Base-by-base conservation (phyloP, 164 flowering plant species). In the Vitis amurensis region DNA sequence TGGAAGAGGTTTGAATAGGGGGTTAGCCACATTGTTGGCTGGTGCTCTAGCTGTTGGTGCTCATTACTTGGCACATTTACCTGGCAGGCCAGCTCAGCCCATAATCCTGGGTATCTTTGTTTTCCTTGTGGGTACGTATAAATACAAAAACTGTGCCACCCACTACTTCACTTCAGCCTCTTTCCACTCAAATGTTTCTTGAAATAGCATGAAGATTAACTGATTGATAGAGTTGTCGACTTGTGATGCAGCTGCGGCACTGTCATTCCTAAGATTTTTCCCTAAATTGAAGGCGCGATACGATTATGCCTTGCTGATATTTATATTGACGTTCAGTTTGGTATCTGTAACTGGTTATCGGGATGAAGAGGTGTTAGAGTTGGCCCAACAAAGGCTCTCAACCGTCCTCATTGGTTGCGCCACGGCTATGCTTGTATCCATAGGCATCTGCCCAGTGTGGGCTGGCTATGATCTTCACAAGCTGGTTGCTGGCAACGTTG, bases 401-500 rank as follows among this genome's bases (percentile, higher is more conserved):
- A 83, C 85, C 2, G 76, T 85, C 12, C 13, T 77, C 56, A 63
- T 85, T 2, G 85, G 85, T 4, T 64, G 78, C 15, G 59, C 50
- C 1, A 59, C 64, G 8, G 59, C 73, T 52, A 37, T 82, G 9
- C 1, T 74, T 8, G 55, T 82, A 2, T 77, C 70, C 52, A 58
- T 79, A 2, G 67, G 30, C 30, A 55, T 85, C 13, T 77, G 74
- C 49, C 89, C 87, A 3, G 87, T 83, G 1, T 85, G 89, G 89
- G 81, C 82, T 11, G 89, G 89, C 1, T 73, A 63, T 44, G 84
- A 83, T 72, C 82, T 85, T 63, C 87, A 85, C 70, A 73, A 78
- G 17, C 68, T 69, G 0, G 27, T 77, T 12, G 73, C 79, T 27
- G 11, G 9, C 55, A 81, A 83, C 50, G 31, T 85, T 4, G 85